These are phyloP conservation scores for Mortierella sp. DNA, from an alignment of 371 early-diverging fungal species.

Conservation along the genomic window DNA sequence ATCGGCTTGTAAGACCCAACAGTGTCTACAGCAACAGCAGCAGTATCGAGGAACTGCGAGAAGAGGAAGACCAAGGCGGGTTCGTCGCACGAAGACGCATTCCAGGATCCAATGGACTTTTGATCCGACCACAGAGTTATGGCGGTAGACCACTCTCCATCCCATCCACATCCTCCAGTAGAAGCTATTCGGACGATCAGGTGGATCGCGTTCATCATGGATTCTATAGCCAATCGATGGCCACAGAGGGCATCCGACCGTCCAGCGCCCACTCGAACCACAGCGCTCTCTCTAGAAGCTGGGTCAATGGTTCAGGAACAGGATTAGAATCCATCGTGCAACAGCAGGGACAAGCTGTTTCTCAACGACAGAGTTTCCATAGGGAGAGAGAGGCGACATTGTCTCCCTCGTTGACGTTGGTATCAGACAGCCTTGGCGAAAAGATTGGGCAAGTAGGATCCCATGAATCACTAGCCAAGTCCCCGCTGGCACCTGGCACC, in stretches of 20 bases:
- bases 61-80: conserved; percentile 24
- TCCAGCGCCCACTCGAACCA: conserved; percentile 19
- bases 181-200: conserved; percentile 18
- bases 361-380: conserved; percentile 10
- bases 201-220: conserved; percentile 9
- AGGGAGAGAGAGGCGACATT: conserved; percentile 14
- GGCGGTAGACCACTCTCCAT: conserved; percentile 16
- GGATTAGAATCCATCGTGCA: not conserved
- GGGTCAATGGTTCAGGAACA: conserved; percentile 19
- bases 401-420: conserved; percentile 30
- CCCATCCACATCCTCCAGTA: conserved; percentile 15
- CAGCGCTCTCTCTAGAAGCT: conserved; percentile 43
- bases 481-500: too few relatives aligned
- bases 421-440: conserved; percentile 20
- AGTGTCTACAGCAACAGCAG: conserved; percentile 48
- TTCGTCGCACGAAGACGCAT: conserved; percentile 29
- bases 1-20: conserved; percentile 30
- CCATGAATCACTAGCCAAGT: not conserved
- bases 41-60: conserved; percentile 44
- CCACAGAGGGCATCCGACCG: conserved; percentile 10
- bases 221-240: not conserved
- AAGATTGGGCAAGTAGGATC: not conserved
- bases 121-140: not conserved
- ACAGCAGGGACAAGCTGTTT: not conserved
- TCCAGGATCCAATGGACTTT: conserved; percentile 4